Conservation (phyloP, 768 basidiomycete species). For the Lactarius pseudohatsudake region DNA sequence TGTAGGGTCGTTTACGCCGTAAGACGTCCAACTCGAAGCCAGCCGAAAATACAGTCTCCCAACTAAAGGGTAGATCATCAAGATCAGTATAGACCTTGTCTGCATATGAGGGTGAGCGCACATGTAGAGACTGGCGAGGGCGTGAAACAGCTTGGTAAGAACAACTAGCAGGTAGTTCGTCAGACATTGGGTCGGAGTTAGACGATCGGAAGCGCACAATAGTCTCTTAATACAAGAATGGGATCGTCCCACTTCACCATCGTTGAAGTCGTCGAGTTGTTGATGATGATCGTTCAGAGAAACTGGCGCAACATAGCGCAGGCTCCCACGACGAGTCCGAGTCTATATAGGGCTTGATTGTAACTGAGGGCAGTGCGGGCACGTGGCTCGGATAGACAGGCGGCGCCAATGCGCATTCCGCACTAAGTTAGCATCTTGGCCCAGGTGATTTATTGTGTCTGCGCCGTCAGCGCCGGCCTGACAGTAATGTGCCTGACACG, state of each 20-base stretch:
- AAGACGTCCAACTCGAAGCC: not conserved
- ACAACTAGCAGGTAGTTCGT: not conserved
- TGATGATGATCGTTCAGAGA: not conserved
- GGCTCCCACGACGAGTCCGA: not conserved
- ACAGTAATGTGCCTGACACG: no score
- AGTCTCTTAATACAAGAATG: not conserved
- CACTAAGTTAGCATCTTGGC: not conserved
- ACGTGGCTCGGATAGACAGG: not conserved
- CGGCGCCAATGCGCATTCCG: not conserved
- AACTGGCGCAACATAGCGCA: not conserved
- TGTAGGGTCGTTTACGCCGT: conserved; percentile 14
- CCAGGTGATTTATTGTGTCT: no score
- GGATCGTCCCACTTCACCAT: not conserved
- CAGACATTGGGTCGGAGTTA: not conserved
- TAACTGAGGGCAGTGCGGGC: not conserved
- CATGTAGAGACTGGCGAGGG: not conserved
- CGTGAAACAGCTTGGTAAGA: not conserved
- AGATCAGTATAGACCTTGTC: not conserved
- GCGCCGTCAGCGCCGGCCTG: no score
- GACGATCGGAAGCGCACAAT: not conserved
- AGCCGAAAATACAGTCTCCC: not conserved
- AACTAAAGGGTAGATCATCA: not conserved
- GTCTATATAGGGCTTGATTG: not conserved
- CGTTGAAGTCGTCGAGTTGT: not conserved
- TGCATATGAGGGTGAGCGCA: not conserved